Conservation (phyloP, 345 rosid species). For the Lepidium aucheri region DNA sequence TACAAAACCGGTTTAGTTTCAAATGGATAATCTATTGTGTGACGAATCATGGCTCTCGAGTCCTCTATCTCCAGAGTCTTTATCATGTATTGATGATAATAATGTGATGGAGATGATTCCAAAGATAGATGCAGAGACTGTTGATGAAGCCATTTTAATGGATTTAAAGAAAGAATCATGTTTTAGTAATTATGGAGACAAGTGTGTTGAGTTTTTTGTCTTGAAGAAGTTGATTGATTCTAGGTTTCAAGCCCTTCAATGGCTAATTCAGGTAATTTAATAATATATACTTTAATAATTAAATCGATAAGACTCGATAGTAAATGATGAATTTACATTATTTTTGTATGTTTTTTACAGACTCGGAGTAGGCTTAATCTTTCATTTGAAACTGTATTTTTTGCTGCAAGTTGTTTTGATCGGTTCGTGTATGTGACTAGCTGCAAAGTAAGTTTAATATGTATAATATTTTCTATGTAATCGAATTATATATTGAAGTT, state of each 20-base stretch:
- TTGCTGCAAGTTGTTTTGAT: constrained; percentile 14
- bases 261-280: constrained; percentile 26
- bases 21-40: constrained; percentile 25
- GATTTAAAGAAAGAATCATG: constrained; percentile 23
- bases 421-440: constrained; percentile 12
- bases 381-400: constrained; percentile 12
- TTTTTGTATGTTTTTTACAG: not conserved
- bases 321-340: too few species aligned
- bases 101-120: not conserved
- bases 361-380: not conserved
- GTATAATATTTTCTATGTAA: not conserved
- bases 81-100: not conserved
- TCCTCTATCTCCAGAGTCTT: constrained; percentile 10
- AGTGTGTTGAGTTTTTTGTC: constrained; percentile 10
- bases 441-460: constrained; percentile 38
- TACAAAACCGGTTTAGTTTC: not conserved
- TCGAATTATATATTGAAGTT: not conserved
- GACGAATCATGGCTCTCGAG: constrained; percentile 21
- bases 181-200: constrained; percentile 11
- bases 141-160: constrained; percentile 13
- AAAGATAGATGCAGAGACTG: not conserved
- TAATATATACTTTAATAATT: too few species aligned
- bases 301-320: too few species aligned
- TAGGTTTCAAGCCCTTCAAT: constrained; percentile 17
- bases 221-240: constrained; percentile 4